Base-by-base conservation (phyloP, 768 basidiomycete species). In the Hygrocybe punicea region DNA sequence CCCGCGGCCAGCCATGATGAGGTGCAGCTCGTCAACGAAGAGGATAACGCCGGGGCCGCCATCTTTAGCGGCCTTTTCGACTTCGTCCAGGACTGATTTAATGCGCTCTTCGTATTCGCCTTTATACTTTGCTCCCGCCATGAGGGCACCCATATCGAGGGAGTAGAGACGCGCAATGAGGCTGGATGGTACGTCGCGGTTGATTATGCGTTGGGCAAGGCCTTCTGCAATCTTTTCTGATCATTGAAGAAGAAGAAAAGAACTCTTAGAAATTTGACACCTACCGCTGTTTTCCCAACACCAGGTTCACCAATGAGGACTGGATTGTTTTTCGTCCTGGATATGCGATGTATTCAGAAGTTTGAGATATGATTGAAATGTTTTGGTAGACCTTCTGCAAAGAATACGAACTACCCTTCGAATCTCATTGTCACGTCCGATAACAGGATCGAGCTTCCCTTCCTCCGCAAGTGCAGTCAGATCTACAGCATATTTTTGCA, bases 81-180 rank as follows among this genome's bases (percentile, higher is more conserved):
- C 86, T 73, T 98, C 96, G 69, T 87, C 86, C 56, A 99, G 74
- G 54, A 98, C 92, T 10, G 87, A 76, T 70, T 97, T 98, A 74
- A 98, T 85, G 39, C 95, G 89, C 69, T 98, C 95, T 73, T 98
- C 95, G 71, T 94, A 99, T 73, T 98, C 93, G 49, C 89, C 96
- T 68, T 94, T 95, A 77, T 93, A 94, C 69, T 89, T 89, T 17
- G 89, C 89, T 39, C 90, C 89, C 11, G 93, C 93, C 89, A 93
- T 93, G 54, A 98, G 81, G 1, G 94, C 92, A 60, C 95, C 95
- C 89, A 97, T 91, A 68, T 97, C 95, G 33, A 98, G 80, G 6
- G 92, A 87, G 69, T 82, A 93, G 11, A 95, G 78, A 8, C 89
- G 83, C 3, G 83, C 82, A 49, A 93, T 78, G 25, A 95, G 73